Conservation (phyloP, 495 filamentous ascomycete genomes). For the Aspergillus bertholletiae region DNA sequence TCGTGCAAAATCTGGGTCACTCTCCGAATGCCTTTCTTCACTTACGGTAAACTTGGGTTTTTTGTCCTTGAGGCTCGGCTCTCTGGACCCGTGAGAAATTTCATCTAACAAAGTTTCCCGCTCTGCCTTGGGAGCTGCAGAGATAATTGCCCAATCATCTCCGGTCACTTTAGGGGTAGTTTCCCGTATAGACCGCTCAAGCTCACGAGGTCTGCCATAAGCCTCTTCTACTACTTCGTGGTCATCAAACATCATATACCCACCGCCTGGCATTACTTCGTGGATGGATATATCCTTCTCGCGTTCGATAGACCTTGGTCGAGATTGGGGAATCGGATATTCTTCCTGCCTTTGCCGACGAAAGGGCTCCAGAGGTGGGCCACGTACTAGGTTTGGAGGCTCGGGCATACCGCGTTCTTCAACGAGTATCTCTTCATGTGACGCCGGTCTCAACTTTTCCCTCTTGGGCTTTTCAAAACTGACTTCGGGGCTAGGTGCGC, state of each 20-base stretch:
- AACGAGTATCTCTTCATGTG: constrained; percentile 10
- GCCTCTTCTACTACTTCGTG: constrained; percentile 15
- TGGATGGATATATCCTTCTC: constrained; percentile 6
- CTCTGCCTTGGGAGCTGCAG: constrained; percentile 3
- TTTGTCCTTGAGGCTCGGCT: constrained; percentile 3
- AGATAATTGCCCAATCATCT: constrained; percentile 17
- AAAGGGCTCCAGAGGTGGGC: constrained; percentile 4
- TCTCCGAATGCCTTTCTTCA: constrained; percentile 13
- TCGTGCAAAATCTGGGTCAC: constrained; percentile 21
- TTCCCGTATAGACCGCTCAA: not conserved
- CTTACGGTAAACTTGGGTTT: constrained; percentile 7
- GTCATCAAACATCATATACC: constrained; percentile 5
- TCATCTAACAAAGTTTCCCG: not conserved
- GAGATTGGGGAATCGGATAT: constrained; percentile 1
- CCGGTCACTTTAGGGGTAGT: not conserved
- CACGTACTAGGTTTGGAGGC: not conserved
- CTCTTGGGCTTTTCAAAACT: constrained; percentile 12
- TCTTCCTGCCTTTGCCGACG: constrained; percentile 12
- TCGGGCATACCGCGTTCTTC: constrained; percentile 5
- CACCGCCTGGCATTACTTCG: constrained; percentile 1
- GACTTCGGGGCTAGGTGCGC: constrained; percentile 11
- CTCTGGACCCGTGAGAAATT: constrained; percentile 1
- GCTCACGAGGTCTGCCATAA: constrained; percentile 3
- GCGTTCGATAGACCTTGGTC: constrained; percentile 6
- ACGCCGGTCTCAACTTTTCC: not conserved